A percentile compares a stretch with the other conserved stretches of the same genome.
Evolutionary conservation across 495 filamentous ascomycete genomes (phyloP).

Genomic region (Neurospora sp.): DNA sequence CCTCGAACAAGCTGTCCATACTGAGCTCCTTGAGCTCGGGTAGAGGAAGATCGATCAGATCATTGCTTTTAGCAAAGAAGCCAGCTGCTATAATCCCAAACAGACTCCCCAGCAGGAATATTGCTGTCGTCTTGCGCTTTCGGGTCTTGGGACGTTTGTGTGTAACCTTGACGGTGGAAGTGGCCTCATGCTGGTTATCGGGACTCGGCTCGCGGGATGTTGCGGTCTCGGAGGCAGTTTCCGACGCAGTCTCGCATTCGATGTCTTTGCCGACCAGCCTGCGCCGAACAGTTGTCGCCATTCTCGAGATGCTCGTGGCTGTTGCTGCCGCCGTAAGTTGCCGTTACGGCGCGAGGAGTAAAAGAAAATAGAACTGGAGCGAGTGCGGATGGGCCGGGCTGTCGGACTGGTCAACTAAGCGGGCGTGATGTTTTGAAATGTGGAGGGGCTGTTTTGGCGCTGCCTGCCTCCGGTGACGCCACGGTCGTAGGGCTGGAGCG

Average conservation of each 20-base stretch:
- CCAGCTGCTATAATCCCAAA: slow-evolving; percentile 74
- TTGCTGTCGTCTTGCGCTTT: slow-evolving; percentile 64
- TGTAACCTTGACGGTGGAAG: slow-evolving; percentile 32
- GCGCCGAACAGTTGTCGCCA: slow-evolving; percentile 41
- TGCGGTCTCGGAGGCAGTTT: slow-evolving; percentile 23
- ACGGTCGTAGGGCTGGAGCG: not conserved
- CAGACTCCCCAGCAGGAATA: slow-evolving; percentile 73
- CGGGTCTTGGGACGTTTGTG: slow-evolving; percentile 34
- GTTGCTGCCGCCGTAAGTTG: not conserved
- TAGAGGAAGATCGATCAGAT: slow-evolving; percentile 59
- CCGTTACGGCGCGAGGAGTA: not conserved
- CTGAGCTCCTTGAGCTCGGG: slow-evolving; percentile 72
- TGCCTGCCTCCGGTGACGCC: not conserved
- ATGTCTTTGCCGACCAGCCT: slow-evolving; percentile 24
- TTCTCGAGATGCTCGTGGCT: slow-evolving; percentile 2
- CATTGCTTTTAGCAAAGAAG: slow-evolving; percentile 75
- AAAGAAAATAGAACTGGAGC: not conserved
- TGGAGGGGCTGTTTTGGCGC: not conserved
- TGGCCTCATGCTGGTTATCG: slow-evolving; percentile 27
- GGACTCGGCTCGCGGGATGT: slow-evolving; percentile 34
- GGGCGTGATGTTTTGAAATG: not conserved
- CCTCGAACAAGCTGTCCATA: slow-evolving; percentile 72
- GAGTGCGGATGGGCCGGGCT: not conserved
- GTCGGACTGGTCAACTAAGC: not conserved
- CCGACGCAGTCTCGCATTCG: slow-evolving; percentile 7